Conservation (phyloP, 805 yeast genomes). For the Candida pseudoglaebosa region DNA sequence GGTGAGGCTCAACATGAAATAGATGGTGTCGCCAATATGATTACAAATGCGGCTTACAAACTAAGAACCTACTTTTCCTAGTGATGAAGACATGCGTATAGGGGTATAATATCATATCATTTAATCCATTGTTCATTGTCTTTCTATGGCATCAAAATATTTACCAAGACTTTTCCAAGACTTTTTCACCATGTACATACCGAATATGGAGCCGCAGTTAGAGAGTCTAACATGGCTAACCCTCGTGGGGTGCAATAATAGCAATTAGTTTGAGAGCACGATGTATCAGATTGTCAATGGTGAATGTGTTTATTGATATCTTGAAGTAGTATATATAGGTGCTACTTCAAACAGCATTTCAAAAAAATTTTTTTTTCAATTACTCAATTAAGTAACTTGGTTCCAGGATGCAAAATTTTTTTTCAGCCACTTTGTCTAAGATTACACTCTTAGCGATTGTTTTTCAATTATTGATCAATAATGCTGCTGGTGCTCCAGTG, state of each 20-base stretch:
- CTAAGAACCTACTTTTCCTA: not conserved
- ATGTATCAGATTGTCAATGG: no score
- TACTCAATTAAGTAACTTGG: not conserved
- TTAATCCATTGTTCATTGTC: no score
- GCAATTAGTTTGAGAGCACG: no score
- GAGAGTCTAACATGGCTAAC: no score
- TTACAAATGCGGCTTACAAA: slow-evolving; percentile 16
- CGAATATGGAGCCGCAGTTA: not conserved
- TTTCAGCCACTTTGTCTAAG: slow-evolving; percentile 1
- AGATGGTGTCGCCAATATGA: slow-evolving; percentile 31
- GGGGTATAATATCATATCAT: no score
- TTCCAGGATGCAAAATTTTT: slow-evolving; percentile 2
- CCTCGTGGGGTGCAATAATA: not conserved
- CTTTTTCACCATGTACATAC: not conserved
- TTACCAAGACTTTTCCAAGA: slow-evolving; percentile 1
- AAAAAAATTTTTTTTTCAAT: not conserved
- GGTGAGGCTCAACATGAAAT: slow-evolving; percentile 53
- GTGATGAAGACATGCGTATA: no score
- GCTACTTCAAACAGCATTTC: no score
- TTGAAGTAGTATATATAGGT: no score
- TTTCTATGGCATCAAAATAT: no score
- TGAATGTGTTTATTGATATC: no score
- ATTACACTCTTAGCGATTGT: not conserved
- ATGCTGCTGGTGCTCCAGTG: slow-evolving; percentile 8
- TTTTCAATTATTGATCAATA: slow-evolving; percentile 6